Conservation (phyloP, 1,284 basidiomycete species). For the Paramarasmius palmivorus region DNA sequence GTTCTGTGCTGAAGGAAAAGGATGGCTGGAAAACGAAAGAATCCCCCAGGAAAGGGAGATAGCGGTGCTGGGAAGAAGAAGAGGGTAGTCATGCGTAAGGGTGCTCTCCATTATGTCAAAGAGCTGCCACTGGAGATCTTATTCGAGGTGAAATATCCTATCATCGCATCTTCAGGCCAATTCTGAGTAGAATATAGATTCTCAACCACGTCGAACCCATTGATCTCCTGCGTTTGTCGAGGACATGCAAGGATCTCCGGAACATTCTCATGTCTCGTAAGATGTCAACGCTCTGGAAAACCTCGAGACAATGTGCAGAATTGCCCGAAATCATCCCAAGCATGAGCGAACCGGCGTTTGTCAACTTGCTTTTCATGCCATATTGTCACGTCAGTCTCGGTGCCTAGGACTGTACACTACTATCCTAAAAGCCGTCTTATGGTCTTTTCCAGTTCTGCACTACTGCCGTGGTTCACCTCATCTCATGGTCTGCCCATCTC, state of each 20-base stretch:
- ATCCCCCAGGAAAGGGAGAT: no score
- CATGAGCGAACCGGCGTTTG: slow-evolving; percentile 1
- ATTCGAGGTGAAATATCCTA: background rate
- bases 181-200: background rate
- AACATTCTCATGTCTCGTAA: background rate
- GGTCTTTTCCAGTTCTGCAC: background rate
- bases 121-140: background rate
- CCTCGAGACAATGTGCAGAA: background rate
- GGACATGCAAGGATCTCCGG: background rate
- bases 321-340: background rate
- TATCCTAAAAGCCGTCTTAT: no score
- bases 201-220: background rate
- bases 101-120: background rate
- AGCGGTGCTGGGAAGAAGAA: no score
- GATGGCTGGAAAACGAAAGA: no score
- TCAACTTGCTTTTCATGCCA: background rate
- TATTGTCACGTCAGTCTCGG: background rate
- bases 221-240: background rate
- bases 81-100: no score
- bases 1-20: no score
- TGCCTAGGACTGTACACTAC: no score
- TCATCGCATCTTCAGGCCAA: background rate
- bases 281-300: background rate
- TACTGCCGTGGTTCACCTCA: background rate
- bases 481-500: background rate